Conservation (phyloP, 139 green algal genomes). For the Pseudopediastrum boryanum region DNA sequence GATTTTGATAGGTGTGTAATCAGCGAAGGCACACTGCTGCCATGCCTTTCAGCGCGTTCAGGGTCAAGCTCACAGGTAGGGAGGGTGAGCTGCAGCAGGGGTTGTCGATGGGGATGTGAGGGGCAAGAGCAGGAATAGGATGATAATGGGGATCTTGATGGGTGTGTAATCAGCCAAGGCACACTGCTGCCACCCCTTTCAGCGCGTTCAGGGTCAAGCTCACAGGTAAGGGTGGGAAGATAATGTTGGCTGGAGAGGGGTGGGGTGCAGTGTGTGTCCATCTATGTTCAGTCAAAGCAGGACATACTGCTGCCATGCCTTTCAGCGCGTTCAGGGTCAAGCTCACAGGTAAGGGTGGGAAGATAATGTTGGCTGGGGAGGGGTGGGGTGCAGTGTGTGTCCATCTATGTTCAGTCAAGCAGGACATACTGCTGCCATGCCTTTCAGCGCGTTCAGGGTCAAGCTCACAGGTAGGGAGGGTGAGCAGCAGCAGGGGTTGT, state of each 20-base stretch:
- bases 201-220: constrained; percentile 76
- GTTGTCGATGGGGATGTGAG: too few relatives aligned
- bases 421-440: constrained; percentile 54
- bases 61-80: constrained; percentile 76
- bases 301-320: constrained; percentile 47
- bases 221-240: too few relatives aligned
- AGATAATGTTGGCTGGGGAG: too few relatives aligned
- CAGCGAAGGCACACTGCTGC: constrained; percentile 61
- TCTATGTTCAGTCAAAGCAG: too few relatives aligned
- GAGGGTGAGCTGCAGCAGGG: constrained; percentile 34
- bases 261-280: too few relatives aligned
- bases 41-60: constrained; percentile 72
- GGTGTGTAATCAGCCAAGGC: constrained; percentile 38
- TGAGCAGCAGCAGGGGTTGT: constrained; percentile 25
- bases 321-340: constrained; percentile 80
- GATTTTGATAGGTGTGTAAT: too few relatives aligned
- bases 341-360: too few relatives aligned
- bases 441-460: constrained; percentile 79
- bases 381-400: not conserved
- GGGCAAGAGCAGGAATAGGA: too few relatives aligned
- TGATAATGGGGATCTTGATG: not conserved
- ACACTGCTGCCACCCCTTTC: constrained; percentile 61
- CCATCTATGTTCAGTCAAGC: not conserved
- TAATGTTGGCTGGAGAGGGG: too few relatives aligned
- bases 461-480: constrained; percentile 66